Base-by-base conservation (phyloP, 768 basidiomycete species). In the Stropharia rugosoannulata region DNA sequence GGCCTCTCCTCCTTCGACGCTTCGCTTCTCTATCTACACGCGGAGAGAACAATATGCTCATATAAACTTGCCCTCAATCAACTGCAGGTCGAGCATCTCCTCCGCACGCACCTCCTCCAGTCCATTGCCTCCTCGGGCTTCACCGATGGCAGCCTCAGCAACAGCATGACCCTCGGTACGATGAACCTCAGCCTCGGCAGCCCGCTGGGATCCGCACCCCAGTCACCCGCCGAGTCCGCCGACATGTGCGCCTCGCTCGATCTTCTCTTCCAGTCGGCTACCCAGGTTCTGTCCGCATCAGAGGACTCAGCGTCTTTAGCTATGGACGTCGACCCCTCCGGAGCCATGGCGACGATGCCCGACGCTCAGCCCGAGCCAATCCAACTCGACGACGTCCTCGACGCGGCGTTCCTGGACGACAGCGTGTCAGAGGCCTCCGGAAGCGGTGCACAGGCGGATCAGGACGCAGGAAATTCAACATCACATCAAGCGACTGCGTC, bases 361-460 rank as follows among this genome's bases (percentile, higher is more conserved):
- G 12, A 27, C 15, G 66, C 71, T 22, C 65, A 79, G 22, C 71
- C 82, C 12, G 80, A 85, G 56, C 75, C 82, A 10, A 82, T 88
- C 42, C 79, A 81, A 57, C 77, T 93, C 18, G 83, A 89, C 62
- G 90, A 93, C 61, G 89, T 93, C 15, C 75, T 93, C 36, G 88
- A 93, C 54, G 77, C 85, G 0, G 85, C 90, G 0, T 83, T 88
- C 69, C 73, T 91, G 16, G 85, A 84, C 61, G 77, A 64, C 43
- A 54, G 57, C 3, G 61, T 54, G 18, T 43, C 52, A 10, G 29
- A 12, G 48, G 15, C 18, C n/a, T 5, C 10, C 27, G 42, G 15
- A 16, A 10, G 18, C 15, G 9, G 12, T 19, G 15, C 12, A 5
- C 13, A 12, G 1, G 18, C 49, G 5, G 36, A n/a, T 2, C 10